phyloP scores from a whole-genome alignment of 2,329 filamentous ascomycete species.

The Pseudogymnoascus sp. region DNA sequence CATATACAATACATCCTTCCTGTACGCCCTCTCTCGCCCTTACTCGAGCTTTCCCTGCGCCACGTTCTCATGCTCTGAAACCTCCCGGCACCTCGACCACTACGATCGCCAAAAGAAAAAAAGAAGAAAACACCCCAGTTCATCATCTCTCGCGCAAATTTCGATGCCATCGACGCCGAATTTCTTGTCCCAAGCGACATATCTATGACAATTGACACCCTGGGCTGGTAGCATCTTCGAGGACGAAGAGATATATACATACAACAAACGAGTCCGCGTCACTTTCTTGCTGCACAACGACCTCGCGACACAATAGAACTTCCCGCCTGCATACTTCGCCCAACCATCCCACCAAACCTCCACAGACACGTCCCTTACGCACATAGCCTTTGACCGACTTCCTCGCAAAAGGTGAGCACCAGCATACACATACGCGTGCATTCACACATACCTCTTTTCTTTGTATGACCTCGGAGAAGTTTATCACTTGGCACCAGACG shows the following conservation, averaged over 20 bases:
- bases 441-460: conserved; percentile 1
- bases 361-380: background rate
- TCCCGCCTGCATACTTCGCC: background rate
- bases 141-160: background rate
- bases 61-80: conserved; percentile 3
- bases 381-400: background rate
- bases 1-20: background rate
- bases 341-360: background rate
- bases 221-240: background rate
- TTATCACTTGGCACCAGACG: background rate
- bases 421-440: background rate
- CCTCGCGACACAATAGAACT: background rate
- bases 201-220: background rate
- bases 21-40: background rate
- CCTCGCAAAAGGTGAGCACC: conserved; percentile 1
- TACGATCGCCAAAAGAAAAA: background rate
- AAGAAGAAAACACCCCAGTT: too few species aligned
- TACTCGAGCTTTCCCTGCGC: background rate
- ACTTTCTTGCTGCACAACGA: conserved; percentile 5
- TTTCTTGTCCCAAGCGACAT: background rate
- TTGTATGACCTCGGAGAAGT: background rate
- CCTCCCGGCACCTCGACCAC: background rate
- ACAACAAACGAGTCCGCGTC: background rate
- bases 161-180: background rate
- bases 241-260: background rate